Evolutionary conservation across 2,329 filamentous ascomycete species (phyloP).

Genomic region (Neonectria neomacrospora): DNA sequence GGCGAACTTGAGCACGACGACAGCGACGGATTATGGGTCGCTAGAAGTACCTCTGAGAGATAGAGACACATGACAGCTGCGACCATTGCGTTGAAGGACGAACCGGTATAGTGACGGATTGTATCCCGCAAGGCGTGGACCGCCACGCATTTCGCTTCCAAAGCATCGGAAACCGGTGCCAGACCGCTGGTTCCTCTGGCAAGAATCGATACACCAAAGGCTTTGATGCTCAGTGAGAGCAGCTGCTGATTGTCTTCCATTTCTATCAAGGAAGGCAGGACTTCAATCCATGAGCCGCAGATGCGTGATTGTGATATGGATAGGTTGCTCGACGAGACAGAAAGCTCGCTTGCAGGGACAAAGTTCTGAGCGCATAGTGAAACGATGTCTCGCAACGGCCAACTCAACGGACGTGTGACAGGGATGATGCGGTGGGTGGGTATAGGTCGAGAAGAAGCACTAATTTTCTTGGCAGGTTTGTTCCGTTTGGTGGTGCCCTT

Average conservation of each 20-base stretch:
- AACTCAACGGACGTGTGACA: slow-evolving; percentile 22
- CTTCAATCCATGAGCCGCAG: slow-evolving; percentile 55
- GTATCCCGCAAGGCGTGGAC: slow-evolving; percentile 43
- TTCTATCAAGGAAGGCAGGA: slow-evolving; percentile 47
- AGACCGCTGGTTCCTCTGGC: slow-evolving; percentile 34
- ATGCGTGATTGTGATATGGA: slow-evolving; percentile 48
- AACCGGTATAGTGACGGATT: not conserved
- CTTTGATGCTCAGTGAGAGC: slow-evolving; percentile 47
- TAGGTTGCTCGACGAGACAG: not conserved
- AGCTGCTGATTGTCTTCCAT: slow-evolving; percentile 32
- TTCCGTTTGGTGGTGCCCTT: not conserved
- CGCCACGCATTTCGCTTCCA: slow-evolving; percentile 46
- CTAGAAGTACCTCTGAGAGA: slow-evolving; percentile 16
- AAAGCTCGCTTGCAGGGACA: slow-evolving; percentile 21
- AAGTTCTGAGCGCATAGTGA: slow-evolving; percentile 41
- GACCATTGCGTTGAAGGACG: slow-evolving; percentile 14
- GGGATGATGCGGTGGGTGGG: not conserved
- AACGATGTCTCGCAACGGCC: slow-evolving; percentile 41
- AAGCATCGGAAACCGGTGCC: slow-evolving; percentile 39
- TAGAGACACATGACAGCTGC: slow-evolving; percentile 28
- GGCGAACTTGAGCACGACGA: not conserved
- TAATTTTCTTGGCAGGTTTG: not conserved
- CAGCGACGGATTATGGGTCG: not conserved
- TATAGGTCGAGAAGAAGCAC: not conserved
- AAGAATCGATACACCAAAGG: slow-evolving; percentile 48